A percentile compares a stretch with the other conserved stretches of the same genome.
phyloP scores from a whole-genome alignment of 164 flowering plant species.

The Magnolia kwangsiensis region DNA sequence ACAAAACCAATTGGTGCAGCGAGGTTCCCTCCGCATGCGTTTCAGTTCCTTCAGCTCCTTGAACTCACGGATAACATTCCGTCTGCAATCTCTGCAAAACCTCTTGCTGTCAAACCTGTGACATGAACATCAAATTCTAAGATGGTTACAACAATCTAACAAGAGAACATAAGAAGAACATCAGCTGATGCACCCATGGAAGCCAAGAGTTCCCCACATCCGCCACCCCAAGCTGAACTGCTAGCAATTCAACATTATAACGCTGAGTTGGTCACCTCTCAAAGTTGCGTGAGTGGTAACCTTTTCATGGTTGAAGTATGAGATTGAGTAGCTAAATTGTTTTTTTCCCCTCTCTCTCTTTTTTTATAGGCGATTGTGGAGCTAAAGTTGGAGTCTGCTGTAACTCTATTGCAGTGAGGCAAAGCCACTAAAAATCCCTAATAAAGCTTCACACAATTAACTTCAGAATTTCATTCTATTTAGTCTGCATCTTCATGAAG shows the following conservation, averaged over 20 bases:
- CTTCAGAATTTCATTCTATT: neutral
- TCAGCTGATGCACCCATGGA: conserved; percentile 2
- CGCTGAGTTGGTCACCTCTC: neutral
- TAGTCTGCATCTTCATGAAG: neutral
- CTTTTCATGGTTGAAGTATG: too few relatives aligned
- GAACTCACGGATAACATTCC: conserved; percentile 95
- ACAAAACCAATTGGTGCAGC: conserved; percentile 92
- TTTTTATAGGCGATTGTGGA: too few relatives aligned
- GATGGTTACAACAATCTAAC: conserved; percentile 2
- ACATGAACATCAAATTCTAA: conserved; percentile 20
- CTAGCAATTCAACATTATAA: neutral
- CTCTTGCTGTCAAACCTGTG: conserved; percentile 98
- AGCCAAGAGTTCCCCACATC: neutral
- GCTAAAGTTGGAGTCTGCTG: too few relatives aligned
- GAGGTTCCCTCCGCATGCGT: conserved; percentile 81
- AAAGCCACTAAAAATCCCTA: neutral
- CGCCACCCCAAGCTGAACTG: neutral
- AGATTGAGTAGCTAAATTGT: too few relatives aligned
- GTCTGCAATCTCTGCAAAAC: conserved; percentile 98
- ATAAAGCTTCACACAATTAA: neutral
- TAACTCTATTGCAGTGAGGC: too few relatives aligned
- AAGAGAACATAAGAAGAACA: conserved; percentile 2
- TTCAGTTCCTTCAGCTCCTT: conserved; percentile 97
- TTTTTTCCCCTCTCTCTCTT: too few relatives aligned
- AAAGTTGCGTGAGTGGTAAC: too few relatives aligned